Conservation (phyloP, 2,329 filamentous ascomycete species). For the Ceratocystis lukuohia region DNA sequence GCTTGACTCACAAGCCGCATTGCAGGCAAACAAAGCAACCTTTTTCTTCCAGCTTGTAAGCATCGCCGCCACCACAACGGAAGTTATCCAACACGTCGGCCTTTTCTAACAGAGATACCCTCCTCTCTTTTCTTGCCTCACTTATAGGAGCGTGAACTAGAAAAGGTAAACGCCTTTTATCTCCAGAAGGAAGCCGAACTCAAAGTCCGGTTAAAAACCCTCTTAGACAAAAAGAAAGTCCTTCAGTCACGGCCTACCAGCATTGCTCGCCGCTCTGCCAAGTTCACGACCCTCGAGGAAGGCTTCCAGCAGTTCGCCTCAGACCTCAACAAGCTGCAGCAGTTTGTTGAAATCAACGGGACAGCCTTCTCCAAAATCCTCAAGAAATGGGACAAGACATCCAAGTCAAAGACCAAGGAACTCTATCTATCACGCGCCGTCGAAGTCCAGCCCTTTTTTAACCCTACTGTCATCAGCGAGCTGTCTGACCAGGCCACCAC, state of each 20-base stretch:
- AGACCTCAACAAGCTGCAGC: conserved; percentile 92
- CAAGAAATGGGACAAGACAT: conserved; percentile 99
- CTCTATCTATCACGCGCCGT: conserved; percentile 90
- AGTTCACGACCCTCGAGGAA: conserved; percentile 89
- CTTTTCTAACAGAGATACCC: conserved; percentile 21
- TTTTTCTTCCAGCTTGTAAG: conserved; percentile 95
- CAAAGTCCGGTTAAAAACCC: conserved; percentile 78
- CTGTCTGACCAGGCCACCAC: conserved; percentile 94
- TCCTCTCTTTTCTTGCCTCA: conserved; percentile 26
- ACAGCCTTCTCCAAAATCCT: conserved; percentile 97
- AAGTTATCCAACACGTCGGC: conserved; percentile 90
- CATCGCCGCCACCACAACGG: conserved; percentile 47
- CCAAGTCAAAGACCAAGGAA: conserved; percentile 97
- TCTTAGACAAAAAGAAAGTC: conserved; percentile 89
- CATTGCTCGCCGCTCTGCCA: conserved; percentile 74
- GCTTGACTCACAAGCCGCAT: conserved; percentile 67
- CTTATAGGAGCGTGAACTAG: conserved; percentile 82
- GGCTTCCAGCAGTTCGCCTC: conserved; percentile 95
- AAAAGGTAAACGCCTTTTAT: conserved; percentile 97
- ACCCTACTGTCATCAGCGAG: conserved; percentile 90
- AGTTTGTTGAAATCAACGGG: conserved; percentile 97
- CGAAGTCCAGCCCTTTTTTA: conserved; percentile 96
- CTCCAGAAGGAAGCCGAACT: conserved; percentile 98
- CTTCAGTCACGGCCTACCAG: conserved; percentile 63
- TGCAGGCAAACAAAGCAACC: conserved; percentile 94